Base-by-base conservation (phyloP, 768 basidiomycete genomes). In the Phaeotremella skinneri region DNA sequence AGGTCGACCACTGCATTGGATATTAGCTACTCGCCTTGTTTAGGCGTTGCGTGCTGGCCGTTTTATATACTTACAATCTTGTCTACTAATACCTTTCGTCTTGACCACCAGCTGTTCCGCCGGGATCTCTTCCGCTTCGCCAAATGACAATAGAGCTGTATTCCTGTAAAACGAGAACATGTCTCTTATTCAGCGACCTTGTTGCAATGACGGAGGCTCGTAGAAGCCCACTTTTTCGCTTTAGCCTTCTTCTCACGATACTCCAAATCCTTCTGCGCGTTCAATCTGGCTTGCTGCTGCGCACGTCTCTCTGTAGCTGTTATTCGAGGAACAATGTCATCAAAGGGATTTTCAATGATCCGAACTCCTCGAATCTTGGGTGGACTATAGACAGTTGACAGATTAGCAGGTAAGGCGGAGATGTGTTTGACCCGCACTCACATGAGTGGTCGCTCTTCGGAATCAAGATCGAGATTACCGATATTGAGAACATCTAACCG, bases 401-500 rank as follows among this genome's bases (percentile, higher is more conserved):
- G n/a, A n/a, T n/a, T n/a, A n/a, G n/a, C n/a, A n/a, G n/a, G n/a
- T n/a, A n/a, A n/a, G 0, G 49, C 27, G 31, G 52, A 52, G 34
- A 34, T 81, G 66, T 83, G 87, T 9, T 11, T 13, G 7, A 45
- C 21, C 43, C 11, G 21, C 34, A 72, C 85, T 58, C 74, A 91
- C 90, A 63, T 59, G 21, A 70, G 42, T 3, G 75, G 75, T 47
- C 62, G 43, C 47, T 76, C 75, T 48, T 75, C 69, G 13, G 58
- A 63, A 59, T 76, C 75, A 2, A 75, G 50, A 47, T 76, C 91
- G 80, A 89, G 83, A 73, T 89, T 86, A 2, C 90, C 90, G 37
- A 96, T 91, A 76, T 93, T 93, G 78, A 92, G 78, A 1, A 88
- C 91, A 79, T 96, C 91, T 94, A 3, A n/a, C n/a, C n/a, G n/a